Conservation (phyloP, 305 asterid genomes). For the Fraxinus latifolia region DNA sequence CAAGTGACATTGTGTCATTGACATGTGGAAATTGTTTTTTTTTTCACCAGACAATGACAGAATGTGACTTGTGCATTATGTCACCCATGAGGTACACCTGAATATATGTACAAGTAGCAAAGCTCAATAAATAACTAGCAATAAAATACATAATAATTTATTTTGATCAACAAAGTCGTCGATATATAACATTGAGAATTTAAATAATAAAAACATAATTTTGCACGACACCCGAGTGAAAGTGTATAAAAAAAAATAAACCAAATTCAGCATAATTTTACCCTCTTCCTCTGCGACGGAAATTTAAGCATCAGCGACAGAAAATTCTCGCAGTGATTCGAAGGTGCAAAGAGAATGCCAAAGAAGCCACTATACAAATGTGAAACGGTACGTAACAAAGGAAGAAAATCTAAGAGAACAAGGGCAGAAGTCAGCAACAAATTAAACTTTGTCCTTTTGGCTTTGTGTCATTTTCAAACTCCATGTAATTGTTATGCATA, state of each 20-base stretch:
- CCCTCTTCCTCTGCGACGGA: neutral
- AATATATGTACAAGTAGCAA: too few species aligned
- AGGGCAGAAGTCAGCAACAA: neutral
- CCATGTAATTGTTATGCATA: neutral
- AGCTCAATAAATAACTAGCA: neutral
- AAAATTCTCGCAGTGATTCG: neutral
- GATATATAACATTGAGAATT: neutral
- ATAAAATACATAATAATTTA: neutral
- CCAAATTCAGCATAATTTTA: neutral
- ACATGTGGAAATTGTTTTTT: too few species aligned
- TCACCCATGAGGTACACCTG: too few species aligned
- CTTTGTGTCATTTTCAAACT: neutral
- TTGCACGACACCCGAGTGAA: neutral
- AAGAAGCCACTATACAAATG: neutral
- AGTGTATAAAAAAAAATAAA: neutral
- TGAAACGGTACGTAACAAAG: neutral
- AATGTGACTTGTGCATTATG: too few species aligned
- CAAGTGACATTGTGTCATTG: too few species aligned
- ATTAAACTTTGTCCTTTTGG: neutral
- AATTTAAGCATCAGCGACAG: neutral
- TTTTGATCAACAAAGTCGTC: neutral
- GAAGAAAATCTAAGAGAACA: neutral
- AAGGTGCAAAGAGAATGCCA: neutral
- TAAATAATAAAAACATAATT: neutral
- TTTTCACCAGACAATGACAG: too few species aligned